Evolutionary conservation across 768 basidiomycete species (phyloP).

Genomic region (Favolaschia claudopus): DNA sequence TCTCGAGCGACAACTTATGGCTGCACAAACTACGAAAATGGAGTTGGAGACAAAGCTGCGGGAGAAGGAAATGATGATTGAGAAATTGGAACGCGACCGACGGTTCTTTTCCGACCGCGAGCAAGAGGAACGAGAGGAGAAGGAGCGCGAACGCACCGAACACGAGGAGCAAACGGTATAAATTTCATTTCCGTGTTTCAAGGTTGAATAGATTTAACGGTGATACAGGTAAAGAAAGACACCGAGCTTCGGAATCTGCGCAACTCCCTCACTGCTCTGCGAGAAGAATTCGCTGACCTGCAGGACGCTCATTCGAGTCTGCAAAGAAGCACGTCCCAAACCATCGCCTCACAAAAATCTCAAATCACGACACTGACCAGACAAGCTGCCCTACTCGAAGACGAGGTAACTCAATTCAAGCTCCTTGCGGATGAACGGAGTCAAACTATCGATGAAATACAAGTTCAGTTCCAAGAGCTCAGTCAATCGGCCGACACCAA

Average conservation of each 20-base stretch:
- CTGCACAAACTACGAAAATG: slow-evolving; percentile 65
- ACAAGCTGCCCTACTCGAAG: slow-evolving; percentile 54
- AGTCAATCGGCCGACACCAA: slow-evolving; percentile 41
- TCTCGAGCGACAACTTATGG: slow-evolving; percentile 72
- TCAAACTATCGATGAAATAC: slow-evolving; percentile 50
- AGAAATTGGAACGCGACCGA: slow-evolving; percentile 74
- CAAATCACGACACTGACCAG: slow-evolving; percentile 57
- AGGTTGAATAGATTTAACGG: too few relatives aligned
- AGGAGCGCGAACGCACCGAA: slow-evolving; percentile 60
- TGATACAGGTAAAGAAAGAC: slow-evolving; percentile 60
- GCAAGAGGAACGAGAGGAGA: slow-evolving; percentile 71
- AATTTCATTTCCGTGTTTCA: neutral
- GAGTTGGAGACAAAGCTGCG: slow-evolving; percentile 74
- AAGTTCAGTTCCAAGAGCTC: slow-evolving; percentile 56
- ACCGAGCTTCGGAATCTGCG: slow-evolving; percentile 61
- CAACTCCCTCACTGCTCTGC: slow-evolving; percentile 53
- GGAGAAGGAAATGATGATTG: slow-evolving; percentile 68
- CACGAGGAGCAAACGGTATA: slow-evolving; percentile 67
- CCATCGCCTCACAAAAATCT: slow-evolving; percentile 57
- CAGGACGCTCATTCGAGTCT: slow-evolving; percentile 61
- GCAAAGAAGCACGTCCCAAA: slow-evolving; percentile 56
- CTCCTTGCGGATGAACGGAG: slow-evolving; percentile 50
- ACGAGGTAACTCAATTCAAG: slow-evolving; percentile 53
- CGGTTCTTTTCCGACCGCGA: slow-evolving; percentile 75
- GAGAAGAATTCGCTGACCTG: slow-evolving; percentile 67